Evolutionary conservation across 1,284 basidiomycete genomes (phyloP).

Genomic region (Microbotryum lychnidis-dioicae): DNA sequence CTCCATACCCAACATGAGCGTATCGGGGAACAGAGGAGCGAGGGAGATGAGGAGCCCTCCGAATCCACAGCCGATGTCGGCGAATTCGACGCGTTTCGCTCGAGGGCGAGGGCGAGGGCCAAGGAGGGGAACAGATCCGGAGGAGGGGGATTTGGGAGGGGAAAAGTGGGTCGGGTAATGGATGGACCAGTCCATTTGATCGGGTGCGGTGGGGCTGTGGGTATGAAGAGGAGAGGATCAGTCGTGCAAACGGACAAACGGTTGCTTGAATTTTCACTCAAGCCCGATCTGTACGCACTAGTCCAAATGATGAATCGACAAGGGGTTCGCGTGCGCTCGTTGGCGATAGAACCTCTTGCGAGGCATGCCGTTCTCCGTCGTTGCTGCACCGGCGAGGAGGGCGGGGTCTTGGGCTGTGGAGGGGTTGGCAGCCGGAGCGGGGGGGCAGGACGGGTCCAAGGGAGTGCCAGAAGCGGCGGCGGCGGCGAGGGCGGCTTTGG

Average conservation of each 20-base stretch:
- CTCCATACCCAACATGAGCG: slow-evolving; percentile 93
- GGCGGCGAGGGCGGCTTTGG: too few species aligned
- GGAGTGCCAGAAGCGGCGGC: too few species aligned
- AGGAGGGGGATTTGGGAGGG: background rate
- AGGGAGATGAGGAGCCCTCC: slow-evolving; percentile 86
- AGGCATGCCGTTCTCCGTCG: slow-evolving; percentile 4
- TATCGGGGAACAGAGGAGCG: slow-evolving; percentile 84
- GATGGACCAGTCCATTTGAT: slow-evolving; percentile 68
- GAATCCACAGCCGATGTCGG: slow-evolving; percentile 96
- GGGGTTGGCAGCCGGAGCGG: too few species aligned
- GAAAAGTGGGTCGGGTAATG: slow-evolving; percentile 72
- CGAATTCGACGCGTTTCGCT: slow-evolving; percentile 69
- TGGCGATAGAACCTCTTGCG: slow-evolving; percentile 92
- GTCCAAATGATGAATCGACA: slow-evolving; percentile 85
- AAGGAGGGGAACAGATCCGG: background rate
- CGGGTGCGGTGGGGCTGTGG: slow-evolving; percentile 61
- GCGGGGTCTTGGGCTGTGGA: background rate
- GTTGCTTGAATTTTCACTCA: too few species aligned
- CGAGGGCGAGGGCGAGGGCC: slow-evolving; percentile 38
- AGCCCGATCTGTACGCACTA: slow-evolving; percentile 48
- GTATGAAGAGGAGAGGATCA: background rate
- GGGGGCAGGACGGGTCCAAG: too few species aligned
- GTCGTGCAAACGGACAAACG: too few species aligned
- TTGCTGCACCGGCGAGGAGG: background rate
- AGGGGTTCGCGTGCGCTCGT: slow-evolving; percentile 95